Conservation (phyloP, 805 yeast genomes). For the Isabelozyma rhagii region DNA sequence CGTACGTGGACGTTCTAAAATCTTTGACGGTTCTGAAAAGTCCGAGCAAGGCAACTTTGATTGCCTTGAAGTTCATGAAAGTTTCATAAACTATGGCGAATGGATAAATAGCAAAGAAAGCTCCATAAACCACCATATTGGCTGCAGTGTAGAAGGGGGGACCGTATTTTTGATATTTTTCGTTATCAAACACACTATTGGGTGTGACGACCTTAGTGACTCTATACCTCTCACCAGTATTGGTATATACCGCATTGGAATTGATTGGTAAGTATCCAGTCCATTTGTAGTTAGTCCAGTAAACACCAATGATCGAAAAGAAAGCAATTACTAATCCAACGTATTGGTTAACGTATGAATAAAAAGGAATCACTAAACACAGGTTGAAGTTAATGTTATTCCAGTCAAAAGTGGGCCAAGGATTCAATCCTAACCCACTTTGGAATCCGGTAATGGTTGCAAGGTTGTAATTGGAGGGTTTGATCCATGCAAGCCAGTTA, state of each 20-base stretch:
- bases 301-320: slow-evolving; percentile 16
- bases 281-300: slow-evolving; percentile 20
- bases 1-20: slow-evolving; percentile 20
- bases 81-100: slow-evolving; percentile 18
- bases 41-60: neutral
- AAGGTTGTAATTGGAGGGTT: slow-evolving; percentile 46
- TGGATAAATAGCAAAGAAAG: slow-evolving; percentile 22
- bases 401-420: slow-evolving; percentile 53
- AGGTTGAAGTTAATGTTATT: slow-evolving; percentile 30
- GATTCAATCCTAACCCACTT: slow-evolving; percentile 51
- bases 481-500: slow-evolving; percentile 60
- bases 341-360: slow-evolving; percentile 10
- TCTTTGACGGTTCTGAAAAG: neutral
- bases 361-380: slow-evolving; percentile 44
- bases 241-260: slow-evolving; percentile 43
- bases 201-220: slow-evolving; percentile 40
- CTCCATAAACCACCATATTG: slow-evolving; percentile 24
- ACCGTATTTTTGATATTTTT: slow-evolving; percentile 20
- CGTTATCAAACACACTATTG: slow-evolving; percentile 23
- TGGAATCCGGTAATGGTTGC: slow-evolving; percentile 46
- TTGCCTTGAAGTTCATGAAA: neutral
- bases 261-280: slow-evolving; percentile 31
- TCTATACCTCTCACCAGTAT: slow-evolving; percentile 43
- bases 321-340: slow-evolving; percentile 16
- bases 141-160: slow-evolving; percentile 31